A percentile compares a stretch with the other conserved stretches of the same genome.
Conservation (phyloP, 2,329 filamentous ascomycete species). For the Nigrospora osmanthi region DNA sequence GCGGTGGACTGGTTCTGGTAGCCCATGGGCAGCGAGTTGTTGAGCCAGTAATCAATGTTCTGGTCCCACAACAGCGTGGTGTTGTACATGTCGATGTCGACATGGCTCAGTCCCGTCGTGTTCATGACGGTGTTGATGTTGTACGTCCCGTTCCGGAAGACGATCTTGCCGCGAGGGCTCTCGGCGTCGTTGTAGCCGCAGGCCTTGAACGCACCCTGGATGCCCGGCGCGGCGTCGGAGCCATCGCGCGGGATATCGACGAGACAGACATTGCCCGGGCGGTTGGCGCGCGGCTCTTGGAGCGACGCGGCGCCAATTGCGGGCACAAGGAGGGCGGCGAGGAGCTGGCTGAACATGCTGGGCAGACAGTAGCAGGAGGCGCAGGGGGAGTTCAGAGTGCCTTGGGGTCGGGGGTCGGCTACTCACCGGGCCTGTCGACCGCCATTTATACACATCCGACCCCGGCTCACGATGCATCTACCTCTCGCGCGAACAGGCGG, state of each 20-base stretch:
- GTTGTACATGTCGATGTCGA: slow-evolving; percentile 30
- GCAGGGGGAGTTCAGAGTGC: too few relatives aligned
- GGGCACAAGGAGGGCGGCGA: background rate
- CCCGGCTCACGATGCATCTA: too few relatives aligned
- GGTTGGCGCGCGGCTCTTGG: background rate
- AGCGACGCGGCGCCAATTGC: background rate
- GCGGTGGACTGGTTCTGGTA: slow-evolving; percentile 49
- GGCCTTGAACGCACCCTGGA: slow-evolving; percentile 28
- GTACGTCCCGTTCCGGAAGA: slow-evolving; percentile 34
- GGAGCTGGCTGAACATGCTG: background rate
- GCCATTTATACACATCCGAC: too few relatives aligned
- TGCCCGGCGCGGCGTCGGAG: slow-evolving; percentile 30
- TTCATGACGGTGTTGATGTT: slow-evolving; percentile 36
- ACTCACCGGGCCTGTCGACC: too few relatives aligned
- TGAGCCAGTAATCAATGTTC: slow-evolving; percentile 43
- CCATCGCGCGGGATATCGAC: background rate
- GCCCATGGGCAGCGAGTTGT: slow-evolving; percentile 38
- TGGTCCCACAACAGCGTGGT: slow-evolving; percentile 31
- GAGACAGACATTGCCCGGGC: background rate
- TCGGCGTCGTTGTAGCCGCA: slow-evolving; percentile 22
- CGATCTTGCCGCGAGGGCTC: slow-evolving; percentile 20
- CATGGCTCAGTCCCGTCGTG: slow-evolving; percentile 29
- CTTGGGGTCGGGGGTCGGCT: too few relatives aligned
- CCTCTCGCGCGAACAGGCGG: too few relatives aligned
- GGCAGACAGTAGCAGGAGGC: too few relatives aligned